Base-by-base conservation (phyloP, 345 rosid species). In the Dipteronia dyeriana region DNA sequence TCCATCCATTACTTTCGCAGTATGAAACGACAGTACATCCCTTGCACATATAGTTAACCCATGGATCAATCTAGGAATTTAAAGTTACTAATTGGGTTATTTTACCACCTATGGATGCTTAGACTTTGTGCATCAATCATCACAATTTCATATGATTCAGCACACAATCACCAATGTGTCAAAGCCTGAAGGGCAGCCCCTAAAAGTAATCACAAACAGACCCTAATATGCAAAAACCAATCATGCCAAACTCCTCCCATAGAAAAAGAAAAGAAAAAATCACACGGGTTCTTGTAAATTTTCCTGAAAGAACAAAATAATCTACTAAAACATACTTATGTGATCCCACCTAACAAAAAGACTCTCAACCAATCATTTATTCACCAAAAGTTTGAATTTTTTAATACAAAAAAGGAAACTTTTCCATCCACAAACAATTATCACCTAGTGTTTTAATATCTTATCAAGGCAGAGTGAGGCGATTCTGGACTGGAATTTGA, bases 401-500 rank as follows among this genome's bases (percentile, higher is more conserved):
- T 12, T 3, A 10, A 57, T 14, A 31, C 57, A 41, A n/a, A 73
- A 39, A 43, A 5, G 16, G 12, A 53, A 41, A 73, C n/a, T 20
- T 20, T 57, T 60, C 54, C 38, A 13, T 39, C 47, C 14, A 23
- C 20, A 11, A 23, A 34, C 71, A 56, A 38, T 11, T 20, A 65
- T 34, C 12, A 63, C 7, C 54, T 22, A 34, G 26, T 1, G 9
- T 9, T 12, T 1, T 39, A 53, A 17, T 22, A 43, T 65, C 61
- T 70, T 38, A 25, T 12, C 45, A 76, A 23, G 41, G 41, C 29
- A 20, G 59, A 20, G 38, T 16, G 3, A 6, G 80, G 75, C 38
- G n/a, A 31, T 25, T 79, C 77, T 43, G 81, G 76, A 74, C 72
- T 66, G 11, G 82, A 80, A 60, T 72, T 78, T 74, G 87, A 84